Percentiles rank a stretch among this genome's conserved stretches.
Evolutionary conservation across 2,329 filamentous ascomycete species (phyloP).

Genomic region (Aspergillus nomiae): DNA sequence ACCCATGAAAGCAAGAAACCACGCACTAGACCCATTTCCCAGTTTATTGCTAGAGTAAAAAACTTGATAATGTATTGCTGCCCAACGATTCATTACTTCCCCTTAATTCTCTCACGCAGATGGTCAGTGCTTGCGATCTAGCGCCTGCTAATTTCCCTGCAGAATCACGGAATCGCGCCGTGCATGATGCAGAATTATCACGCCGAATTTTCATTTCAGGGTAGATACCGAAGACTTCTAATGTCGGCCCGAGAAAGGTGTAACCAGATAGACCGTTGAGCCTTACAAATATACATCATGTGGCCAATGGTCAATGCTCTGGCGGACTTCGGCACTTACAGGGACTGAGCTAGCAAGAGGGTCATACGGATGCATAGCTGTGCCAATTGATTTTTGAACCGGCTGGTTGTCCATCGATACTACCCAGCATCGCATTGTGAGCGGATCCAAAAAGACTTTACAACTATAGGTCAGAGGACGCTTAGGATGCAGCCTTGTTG

Average conservation of each 20-base stretch:
- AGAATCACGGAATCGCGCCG: not conserved
- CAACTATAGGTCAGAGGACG: not conserved
- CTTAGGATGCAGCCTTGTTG: not conserved
- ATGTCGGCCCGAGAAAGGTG: not conserved
- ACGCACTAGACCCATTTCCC: not conserved
- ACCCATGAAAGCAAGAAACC: not conserved
- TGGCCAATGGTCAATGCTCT: not conserved
- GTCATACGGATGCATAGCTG: not conserved
- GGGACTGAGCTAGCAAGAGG: not conserved
- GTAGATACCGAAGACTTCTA: not conserved
- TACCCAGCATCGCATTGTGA: not conserved
- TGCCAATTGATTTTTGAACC: not conserved
- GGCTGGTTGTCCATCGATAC: not conserved
- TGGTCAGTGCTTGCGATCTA: conserved; percentile 4
- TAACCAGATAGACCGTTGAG: not conserved
- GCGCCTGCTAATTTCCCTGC: not conserved
- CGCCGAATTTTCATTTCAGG: not conserved
- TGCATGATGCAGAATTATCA: not conserved
- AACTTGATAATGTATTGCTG: not conserved
- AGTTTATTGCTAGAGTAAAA: not conserved
- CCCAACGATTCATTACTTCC: not conserved
- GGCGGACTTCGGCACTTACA: no score
- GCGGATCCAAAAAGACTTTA: no score
- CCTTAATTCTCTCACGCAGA: not conserved
- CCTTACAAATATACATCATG: not conserved